Percentiles rank a stretch among this genome's conserved stretches.
Conservation (phyloP, 2,329 filamentous ascomycete genomes). For the Plenodomus lindquistii region DNA sequence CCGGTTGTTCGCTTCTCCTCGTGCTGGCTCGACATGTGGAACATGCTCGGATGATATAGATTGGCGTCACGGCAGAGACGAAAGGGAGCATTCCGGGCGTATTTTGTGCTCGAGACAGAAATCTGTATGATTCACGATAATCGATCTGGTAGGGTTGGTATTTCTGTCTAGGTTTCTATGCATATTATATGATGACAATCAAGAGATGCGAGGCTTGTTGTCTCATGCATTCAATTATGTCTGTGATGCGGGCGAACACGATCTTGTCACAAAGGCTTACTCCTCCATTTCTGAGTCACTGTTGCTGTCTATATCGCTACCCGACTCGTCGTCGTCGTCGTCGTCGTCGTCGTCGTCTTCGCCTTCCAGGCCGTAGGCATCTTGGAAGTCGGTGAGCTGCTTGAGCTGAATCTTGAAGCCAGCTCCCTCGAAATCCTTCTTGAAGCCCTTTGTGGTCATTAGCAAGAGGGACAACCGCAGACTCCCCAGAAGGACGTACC, state of each 20-base stretch:
- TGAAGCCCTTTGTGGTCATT: constrained; percentile 62
- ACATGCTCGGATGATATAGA: constrained; percentile 2
- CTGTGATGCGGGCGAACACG: not conserved
- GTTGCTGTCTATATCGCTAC: constrained; percentile 44
- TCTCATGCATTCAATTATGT: not conserved
- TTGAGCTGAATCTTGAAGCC: constrained; percentile 80
- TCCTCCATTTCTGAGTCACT: constrained; percentile 35
- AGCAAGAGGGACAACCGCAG: not conserved
- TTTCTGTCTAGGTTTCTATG: not conserved
- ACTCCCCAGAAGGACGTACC: no score
- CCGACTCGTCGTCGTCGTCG: constrained; percentile 63
- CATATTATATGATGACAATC: not conserved
- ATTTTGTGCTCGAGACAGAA: constrained; percentile 6
- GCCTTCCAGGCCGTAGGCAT: constrained; percentile 81
- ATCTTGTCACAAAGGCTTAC: constrained; percentile 3
- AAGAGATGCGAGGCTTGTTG: not conserved
- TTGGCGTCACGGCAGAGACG: constrained; percentile 6
- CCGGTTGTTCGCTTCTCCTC: constrained; percentile 1
- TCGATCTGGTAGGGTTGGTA: not conserved
- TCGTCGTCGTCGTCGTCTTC: constrained; percentile 63
- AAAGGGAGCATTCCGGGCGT: constrained; percentile 6
- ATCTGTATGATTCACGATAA: not conserved
- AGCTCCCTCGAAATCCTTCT: constrained; percentile 71
- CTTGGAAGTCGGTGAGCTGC: constrained; percentile 78
- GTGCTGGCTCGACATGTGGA: not conserved